These are phyloP conservation scores for Chloromonas sp. DNA, from an alignment of 163 green algal genomes.

Conservation along the genomic window DNA sequence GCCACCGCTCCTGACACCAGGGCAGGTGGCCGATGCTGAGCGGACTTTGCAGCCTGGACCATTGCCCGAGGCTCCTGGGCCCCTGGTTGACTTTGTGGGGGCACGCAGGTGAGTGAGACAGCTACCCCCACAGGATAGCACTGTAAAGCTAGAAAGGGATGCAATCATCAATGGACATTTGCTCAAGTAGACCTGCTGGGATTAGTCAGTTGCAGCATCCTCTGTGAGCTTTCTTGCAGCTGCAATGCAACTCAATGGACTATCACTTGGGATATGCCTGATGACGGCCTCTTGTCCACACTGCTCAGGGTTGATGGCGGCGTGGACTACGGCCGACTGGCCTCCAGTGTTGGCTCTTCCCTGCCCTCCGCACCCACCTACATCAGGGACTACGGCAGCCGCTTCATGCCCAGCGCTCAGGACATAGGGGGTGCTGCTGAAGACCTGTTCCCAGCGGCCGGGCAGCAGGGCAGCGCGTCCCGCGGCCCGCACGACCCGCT, in stretches of 20 bases:
- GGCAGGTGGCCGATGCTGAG: not conserved
- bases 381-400: not conserved
- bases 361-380: not conserved
- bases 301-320: not conserved
- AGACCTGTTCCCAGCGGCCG: not conserved
- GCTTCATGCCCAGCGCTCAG: not conserved
- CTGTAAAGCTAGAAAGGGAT: too few species aligned
- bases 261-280: not conserved
- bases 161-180: too few species aligned
- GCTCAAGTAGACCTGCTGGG: not conserved
- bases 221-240: not conserved
- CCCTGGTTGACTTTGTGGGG: not conserved
- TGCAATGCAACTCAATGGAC: not conserved
- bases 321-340: not conserved
- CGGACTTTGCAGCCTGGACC: not conserved
- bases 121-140: not conserved
- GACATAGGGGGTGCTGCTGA: not conserved
- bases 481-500: not conserved
- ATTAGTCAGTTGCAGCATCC: not conserved
- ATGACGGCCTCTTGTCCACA: too few species aligned
- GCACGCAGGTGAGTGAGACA: not conserved
- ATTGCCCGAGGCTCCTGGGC: not conserved
- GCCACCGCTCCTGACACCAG: not conserved
- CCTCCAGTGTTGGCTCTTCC: not conserved
- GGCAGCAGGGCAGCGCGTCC: too few species aligned